Percentiles rank a stretch among this genome's conserved stretches.
These are phyloP conservation scores for Narthecium ossifragum DNA, from an alignment of 106 monocot genomes.

Conservation along the genomic window DNA sequence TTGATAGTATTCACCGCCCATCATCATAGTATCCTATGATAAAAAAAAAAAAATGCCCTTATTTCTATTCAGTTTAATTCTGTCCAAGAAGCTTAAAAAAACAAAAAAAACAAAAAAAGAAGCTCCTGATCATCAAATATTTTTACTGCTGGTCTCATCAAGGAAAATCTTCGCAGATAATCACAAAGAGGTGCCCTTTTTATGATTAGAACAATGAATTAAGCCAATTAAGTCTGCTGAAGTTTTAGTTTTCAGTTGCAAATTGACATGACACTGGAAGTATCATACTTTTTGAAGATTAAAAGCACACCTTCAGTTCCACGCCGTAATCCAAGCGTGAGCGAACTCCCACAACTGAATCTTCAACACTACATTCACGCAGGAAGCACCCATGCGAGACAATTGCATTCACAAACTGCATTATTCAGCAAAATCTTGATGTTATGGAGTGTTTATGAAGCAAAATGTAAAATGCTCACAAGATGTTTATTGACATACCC, in stretches of 20 bases:
- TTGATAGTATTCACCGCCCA: slow-evolving; percentile 85
- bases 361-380: slow-evolving; percentile 67
- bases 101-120: too few species aligned
- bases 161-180: too few species aligned
- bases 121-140: too few species aligned
- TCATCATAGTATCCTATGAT: slow-evolving; percentile 78
- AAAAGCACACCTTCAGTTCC: slow-evolving; percentile 56
- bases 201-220: too few species aligned
- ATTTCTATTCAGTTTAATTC: too few species aligned
- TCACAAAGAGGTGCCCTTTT: too few species aligned
- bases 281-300: too few species aligned
- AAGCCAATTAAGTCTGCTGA: too few species aligned
- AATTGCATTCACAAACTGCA: slow-evolving; percentile 73
- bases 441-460: not conserved
- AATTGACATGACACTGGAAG: too few species aligned
- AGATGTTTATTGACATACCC: slow-evolving; percentile 27
- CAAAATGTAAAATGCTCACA: not conserved
- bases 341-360: slow-evolving; percentile 76
- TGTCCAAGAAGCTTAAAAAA: too few species aligned
- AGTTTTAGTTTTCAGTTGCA: too few species aligned
- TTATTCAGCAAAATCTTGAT: not conserved
- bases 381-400: slow-evolving; percentile 95
- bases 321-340: slow-evolving; percentile 67
- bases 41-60: not conserved
- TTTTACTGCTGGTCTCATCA: too few species aligned